Evolutionary conservation across 495 filamentous ascomycete genomes (phyloP).

Genomic region (Tuber magnatum): DNA sequence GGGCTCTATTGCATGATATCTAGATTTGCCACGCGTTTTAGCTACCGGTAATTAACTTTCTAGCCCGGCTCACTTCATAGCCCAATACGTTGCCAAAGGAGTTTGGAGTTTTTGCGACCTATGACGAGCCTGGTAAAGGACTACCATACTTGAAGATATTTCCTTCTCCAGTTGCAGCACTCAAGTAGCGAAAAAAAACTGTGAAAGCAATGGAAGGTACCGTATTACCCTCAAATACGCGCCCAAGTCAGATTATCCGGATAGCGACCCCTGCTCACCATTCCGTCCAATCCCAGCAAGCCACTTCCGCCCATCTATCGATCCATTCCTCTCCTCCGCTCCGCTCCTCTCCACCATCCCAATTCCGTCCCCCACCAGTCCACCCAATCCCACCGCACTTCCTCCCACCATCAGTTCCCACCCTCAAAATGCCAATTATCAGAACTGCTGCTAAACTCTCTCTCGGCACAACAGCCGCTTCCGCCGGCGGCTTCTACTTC

Average conservation of each 20-base stretch:
- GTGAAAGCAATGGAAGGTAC: too few relatives aligned
- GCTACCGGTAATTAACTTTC: background rate
- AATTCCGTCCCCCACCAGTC: background rate
- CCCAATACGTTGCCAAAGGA: too few relatives aligned
- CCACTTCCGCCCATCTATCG: background rate
- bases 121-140: too few relatives aligned
- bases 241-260: too few relatives aligned
- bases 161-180: too few relatives aligned
- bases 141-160: too few relatives aligned
- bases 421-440: background rate
- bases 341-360: conserved; percentile 12
- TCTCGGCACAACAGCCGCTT: background rate
- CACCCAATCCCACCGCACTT: conserved; percentile 6
- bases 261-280: too few relatives aligned
- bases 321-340: background rate
- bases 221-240: too few relatives aligned
- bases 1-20: background rate
- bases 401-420: background rate
- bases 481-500: background rate
- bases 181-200: too few relatives aligned
- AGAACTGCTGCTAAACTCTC: background rate
- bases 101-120: too few relatives aligned
- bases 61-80: background rate
- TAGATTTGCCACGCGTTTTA: too few relatives aligned
- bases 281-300: background rate